These are phyloP conservation scores for Sicyos edulis DNA, from an alignment of 306 rosid species.

Conservation along the genomic window DNA sequence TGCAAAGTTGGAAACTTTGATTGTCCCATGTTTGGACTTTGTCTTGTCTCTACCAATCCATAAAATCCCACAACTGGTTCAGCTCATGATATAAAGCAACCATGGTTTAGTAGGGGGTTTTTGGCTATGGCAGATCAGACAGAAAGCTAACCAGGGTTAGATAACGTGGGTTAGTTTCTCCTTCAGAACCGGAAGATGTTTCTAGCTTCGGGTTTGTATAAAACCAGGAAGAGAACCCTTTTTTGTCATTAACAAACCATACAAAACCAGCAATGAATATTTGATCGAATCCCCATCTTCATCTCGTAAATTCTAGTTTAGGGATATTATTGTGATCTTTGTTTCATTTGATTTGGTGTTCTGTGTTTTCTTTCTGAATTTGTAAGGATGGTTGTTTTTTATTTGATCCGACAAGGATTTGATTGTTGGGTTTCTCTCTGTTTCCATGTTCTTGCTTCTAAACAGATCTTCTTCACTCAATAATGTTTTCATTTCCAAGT, in stretches of 20 bases:
- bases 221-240: background rate
- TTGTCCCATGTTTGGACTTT: too few relatives aligned
- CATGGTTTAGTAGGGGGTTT: conserved; percentile 33
- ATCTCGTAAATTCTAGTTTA: background rate
- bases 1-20: too few relatives aligned
- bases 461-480: background rate
- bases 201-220: conserved; percentile 10
- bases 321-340: background rate
- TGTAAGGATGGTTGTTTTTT: background rate
- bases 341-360: conserved; percentile 15
- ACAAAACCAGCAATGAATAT: background rate
- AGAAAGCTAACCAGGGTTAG: conserved; percentile 50
- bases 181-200: background rate
- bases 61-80: background rate
- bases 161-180: conserved; percentile 23
- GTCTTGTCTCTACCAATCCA: too few relatives aligned
- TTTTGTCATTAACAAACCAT: background rate
- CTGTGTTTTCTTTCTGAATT: background rate
- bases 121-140: conserved; percentile 15
- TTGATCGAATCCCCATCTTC: background rate
- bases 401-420: background rate
- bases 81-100: conserved; percentile 39
- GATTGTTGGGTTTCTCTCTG: background rate
- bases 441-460: background rate
- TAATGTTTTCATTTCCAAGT: background rate